Conservation (phyloP, 352 stramenopile species). For the Pythium brachiatum region DNA sequence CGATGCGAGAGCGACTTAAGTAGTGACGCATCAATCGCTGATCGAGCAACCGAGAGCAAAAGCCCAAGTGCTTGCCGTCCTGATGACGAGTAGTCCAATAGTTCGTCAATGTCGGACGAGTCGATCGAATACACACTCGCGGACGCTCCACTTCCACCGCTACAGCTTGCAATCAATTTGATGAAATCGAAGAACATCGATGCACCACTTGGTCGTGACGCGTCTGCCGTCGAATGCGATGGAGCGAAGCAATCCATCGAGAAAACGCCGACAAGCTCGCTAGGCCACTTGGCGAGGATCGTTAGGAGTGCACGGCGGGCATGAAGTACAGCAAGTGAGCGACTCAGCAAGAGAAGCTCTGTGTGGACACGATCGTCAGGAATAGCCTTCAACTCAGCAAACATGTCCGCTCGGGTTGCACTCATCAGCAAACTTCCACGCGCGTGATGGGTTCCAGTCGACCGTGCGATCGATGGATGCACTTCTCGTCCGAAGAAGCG, state of each 20-base stretch:
- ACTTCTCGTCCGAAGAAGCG: slow-evolving; percentile 78
- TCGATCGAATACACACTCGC: slow-evolving; percentile 26
- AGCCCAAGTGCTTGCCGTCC: slow-evolving; percentile 19
- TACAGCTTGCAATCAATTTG: slow-evolving; percentile 77
- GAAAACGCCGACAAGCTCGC: slow-evolving; percentile 51
- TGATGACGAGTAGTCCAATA: slow-evolving; percentile 21
- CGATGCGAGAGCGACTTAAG: slow-evolving; percentile 7
- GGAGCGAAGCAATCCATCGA: slow-evolving; percentile 49
- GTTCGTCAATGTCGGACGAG: slow-evolving; percentile 14
- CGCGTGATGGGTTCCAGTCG: slow-evolving; percentile 45
- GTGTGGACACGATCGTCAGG: slow-evolving; percentile 76
- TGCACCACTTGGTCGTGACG: slow-evolving; percentile 21
- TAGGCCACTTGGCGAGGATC: slow-evolving; percentile 77
- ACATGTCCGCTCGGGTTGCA: slow-evolving; percentile 59
- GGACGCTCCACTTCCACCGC: slow-evolving; percentile 22
- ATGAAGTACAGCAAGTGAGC: slow-evolving; percentile 80
- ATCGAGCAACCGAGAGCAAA: slow-evolving; percentile 11
- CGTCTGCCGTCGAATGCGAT: background rate
- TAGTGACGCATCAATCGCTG: slow-evolving; percentile 27
- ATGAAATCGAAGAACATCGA: slow-evolving; percentile 79
- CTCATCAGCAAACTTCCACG: slow-evolving; percentile 21
- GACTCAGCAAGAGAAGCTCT: slow-evolving; percentile 71
- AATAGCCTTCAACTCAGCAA: slow-evolving; percentile 76
- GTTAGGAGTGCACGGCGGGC: slow-evolving; percentile 69
- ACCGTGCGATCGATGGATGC: slow-evolving; percentile 69